Base-by-base conservation (phyloP, 2,329 filamentous ascomycete genomes). In the Phialophora expanda region DNA sequence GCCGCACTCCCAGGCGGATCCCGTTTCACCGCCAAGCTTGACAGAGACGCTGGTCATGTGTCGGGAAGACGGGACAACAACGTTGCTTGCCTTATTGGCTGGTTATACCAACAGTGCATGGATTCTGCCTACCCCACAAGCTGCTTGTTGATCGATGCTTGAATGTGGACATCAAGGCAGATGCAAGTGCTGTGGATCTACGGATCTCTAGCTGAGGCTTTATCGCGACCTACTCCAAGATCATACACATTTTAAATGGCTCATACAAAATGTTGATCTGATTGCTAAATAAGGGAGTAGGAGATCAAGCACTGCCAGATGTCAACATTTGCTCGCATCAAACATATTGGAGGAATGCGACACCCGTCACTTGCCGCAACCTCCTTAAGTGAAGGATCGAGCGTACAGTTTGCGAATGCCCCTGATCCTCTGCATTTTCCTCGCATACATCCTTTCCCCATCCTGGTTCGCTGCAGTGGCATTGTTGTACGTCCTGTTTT, bases 261-360 rank as follows among this genome's bases (percentile, higher is more conserved):
- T 48, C 56, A 59, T 59, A 59, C 56, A 48, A 48, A 32, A 50
- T 44, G 22, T 22, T 2, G 24, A 14, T 46, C n/a, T 5, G n/a
- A 17, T 58, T 44, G 22, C 20, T 30, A 2, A 14, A 30, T 11
- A 6, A n/a, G 6, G 11, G 22, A 48, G 11, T 2, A n/a, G 20
- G 20, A 38, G 20, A 41, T 26, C 30, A 20, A 14, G 20, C n/a
- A 24, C 12, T 24, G 3, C 46, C 6, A 50, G 46, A 22, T 50
- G 46, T 26, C 46, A 41, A 53, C 38, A 61, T 61, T 61, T 30
- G 22, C 57, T 53, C 46, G 26, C 28, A 51, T 61, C 17, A 51
- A 53, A n/a, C 26, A n/a, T 53, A 26, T 12, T 4, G 14, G 26
- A 32, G n/a, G 12, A 5, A 11, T 2, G 14, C 24, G 14, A 22